A percentile compares a stretch with the other conserved stretches of the same genome.
These are phyloP conservation scores for Panaeolus papilionaceus DNA, from an alignment of 768 basidiomycete species.

Conservation along the genomic window DNA sequence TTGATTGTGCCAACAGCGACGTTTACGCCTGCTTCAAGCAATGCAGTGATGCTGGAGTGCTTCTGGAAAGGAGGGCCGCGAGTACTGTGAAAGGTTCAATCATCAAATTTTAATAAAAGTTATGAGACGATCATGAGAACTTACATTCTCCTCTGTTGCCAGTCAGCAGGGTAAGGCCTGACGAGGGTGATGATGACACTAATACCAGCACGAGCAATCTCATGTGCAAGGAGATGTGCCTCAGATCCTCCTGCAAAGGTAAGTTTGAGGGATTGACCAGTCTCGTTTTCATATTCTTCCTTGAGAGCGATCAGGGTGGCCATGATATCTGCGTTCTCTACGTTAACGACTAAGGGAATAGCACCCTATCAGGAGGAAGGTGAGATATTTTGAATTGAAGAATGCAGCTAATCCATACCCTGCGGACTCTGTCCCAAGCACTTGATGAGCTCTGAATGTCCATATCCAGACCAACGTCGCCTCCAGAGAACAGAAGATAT, in stretches of 20 bases:
- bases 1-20: constrained; percentile 66
- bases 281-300: constrained; percentile 49
- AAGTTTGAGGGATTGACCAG: constrained; percentile 40
- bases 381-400: too few relatives aligned
- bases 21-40: constrained; percentile 66
- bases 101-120: neutral
- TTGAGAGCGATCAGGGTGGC: constrained; percentile 70
- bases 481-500: constrained; percentile 41
- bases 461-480: constrained; percentile 16
- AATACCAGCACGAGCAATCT: constrained; percentile 65
- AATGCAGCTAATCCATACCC: constrained; percentile 30
- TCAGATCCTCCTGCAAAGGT: constrained; percentile 69
- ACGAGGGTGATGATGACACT: constrained; percentile 74
- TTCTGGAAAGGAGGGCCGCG: constrained; percentile 74
- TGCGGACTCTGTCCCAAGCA: constrained; percentile 43
- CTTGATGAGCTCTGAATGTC: constrained; percentile 24
- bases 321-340: constrained; percentile 79
- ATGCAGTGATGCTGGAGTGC: constrained; percentile 56
- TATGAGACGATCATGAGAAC: constrained; percentile 26
- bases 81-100: constrained; percentile 41
- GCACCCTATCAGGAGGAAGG: constrained; percentile 40
- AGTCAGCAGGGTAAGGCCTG: constrained; percentile 66
- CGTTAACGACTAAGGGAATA: constrained; percentile 69
- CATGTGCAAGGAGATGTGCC: constrained; percentile 64
- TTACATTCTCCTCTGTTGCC: constrained; percentile 72